phyloP scores from a whole-genome alignment of 2,329 filamentous ascomycete species.

The Taxawa tesnikishii region DNA sequence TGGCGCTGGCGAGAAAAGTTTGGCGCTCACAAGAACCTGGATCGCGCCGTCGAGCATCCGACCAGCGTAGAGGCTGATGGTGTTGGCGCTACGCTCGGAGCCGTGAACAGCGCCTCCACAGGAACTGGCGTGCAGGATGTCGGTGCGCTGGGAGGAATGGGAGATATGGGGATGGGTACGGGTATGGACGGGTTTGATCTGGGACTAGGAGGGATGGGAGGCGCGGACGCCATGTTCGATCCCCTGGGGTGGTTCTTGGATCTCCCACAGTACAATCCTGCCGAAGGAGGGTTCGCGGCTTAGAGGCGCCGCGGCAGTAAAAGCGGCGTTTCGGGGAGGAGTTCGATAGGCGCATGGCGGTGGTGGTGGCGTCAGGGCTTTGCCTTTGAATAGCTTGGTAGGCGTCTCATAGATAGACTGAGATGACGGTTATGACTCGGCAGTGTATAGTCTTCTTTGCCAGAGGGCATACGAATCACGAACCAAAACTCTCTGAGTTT shows the following conservation, averaged over 20 bases:
- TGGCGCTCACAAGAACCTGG: slow-evolving; percentile 33
- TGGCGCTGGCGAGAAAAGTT: slow-evolving; percentile 78
- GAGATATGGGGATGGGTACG: slow-evolving; percentile 2
- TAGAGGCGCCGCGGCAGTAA: too few relatives aligned
- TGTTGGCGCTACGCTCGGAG: slow-evolving; percentile 10
- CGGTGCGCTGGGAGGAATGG: slow-evolving; percentile 9
- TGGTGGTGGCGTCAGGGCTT: too few relatives aligned
- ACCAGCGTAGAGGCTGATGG: slow-evolving; percentile 37
- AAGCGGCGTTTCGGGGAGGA: too few relatives aligned
- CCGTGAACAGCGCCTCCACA: slow-evolving; percentile 15
- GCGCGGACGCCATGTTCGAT: slow-evolving; percentile 30
- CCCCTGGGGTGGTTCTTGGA: not conserved
- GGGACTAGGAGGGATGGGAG: slow-evolving; percentile 7
- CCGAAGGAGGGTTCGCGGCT: too few relatives aligned
- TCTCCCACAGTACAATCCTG: too few relatives aligned
- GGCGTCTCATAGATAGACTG: too few relatives aligned
- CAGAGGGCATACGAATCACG: too few relatives aligned
- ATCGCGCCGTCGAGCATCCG: slow-evolving; percentile 64
- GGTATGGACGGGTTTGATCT: slow-evolving; percentile 8
- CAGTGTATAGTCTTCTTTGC: too few relatives aligned
- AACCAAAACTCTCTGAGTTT: too few relatives aligned
- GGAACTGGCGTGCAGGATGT: slow-evolving; percentile 1
- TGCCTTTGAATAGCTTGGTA: too few relatives aligned
- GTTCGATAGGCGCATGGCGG: too few relatives aligned
- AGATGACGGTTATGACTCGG: too few relatives aligned